Conservation (phyloP, 164 flowering plant species). For the Stephania cephalantha region DNA sequence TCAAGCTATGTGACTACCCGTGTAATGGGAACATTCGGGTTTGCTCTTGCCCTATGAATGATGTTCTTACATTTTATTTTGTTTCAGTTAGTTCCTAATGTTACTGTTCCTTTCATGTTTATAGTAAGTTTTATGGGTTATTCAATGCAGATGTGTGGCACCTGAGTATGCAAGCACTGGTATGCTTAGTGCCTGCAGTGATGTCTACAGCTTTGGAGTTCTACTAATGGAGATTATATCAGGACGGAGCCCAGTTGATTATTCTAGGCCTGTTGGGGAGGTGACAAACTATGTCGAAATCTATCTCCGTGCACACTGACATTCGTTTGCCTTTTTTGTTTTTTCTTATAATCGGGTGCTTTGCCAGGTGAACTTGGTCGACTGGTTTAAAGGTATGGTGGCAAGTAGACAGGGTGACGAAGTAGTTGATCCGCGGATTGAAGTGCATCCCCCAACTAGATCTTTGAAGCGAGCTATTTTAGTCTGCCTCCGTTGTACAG, state of each 20-base stretch:
- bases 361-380: conserved; percentile 75
- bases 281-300: conserved; percentile 24
- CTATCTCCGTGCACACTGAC: background rate
- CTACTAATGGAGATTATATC: conserved; percentile 86
- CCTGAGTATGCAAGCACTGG: conserved; percentile 97
- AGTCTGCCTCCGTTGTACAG: conserved; percentile 85
- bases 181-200: conserved; percentile 81
- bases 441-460: conserved; percentile 55
- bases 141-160: conserved; percentile 66
- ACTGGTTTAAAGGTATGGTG: conserved; percentile 87
- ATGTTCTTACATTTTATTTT: background rate
- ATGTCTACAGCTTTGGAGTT: conserved; percentile 88
- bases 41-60: conserved; percentile 21
- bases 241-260: conserved; percentile 83
- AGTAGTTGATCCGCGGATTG: conserved; percentile 59
- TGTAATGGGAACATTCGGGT: conserved; percentile 96
- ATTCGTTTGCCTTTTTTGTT: background rate
- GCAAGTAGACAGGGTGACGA: conserved; percentile 66
- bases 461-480: conserved; percentile 60
- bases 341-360: conserved; percentile 5
- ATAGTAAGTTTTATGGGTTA: background rate
- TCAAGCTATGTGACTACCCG: conserved; percentile 82
- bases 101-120: background rate
- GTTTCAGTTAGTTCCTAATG: background rate
- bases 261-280: conserved; percentile 73